These are phyloP conservation scores for Bipolaris victoriae DNA, from an alignment of 2,329 filamentous ascomycete species.

Conservation along the genomic window DNA sequence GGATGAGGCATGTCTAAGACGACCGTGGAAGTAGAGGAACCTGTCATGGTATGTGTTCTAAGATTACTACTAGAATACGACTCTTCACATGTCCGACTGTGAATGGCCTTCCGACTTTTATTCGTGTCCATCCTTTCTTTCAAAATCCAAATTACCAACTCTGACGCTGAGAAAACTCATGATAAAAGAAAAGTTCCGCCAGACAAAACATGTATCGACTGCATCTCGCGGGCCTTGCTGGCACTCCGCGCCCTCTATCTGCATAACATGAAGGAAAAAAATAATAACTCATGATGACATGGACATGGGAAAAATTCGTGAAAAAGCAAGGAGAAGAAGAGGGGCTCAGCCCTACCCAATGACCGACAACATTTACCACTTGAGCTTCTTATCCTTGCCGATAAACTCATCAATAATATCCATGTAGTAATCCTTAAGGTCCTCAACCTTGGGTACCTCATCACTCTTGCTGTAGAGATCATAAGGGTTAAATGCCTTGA, in stretches of 20 bases:
- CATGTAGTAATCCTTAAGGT: constrained; percentile 68
- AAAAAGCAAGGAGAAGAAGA: neutral
- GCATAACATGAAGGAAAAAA: neutral
- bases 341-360: neutral
- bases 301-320: neutral
- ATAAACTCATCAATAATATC: constrained; percentile 72
- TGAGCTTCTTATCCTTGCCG: constrained; percentile 66
- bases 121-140: neutral
- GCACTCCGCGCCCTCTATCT: constrained; percentile 4
- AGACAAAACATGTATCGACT: neutral
- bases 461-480: constrained; percentile 93
- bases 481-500: constrained; percentile 88
- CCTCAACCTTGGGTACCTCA: constrained; percentile 74
- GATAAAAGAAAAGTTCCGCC: neutral
- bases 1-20: neutral
- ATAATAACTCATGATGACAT: neutral
- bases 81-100: neutral
- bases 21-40: neutral
- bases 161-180: neutral
- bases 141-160: neutral
- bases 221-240: neutral
- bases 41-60: neutral
- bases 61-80: neutral
- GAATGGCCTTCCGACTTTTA: neutral
- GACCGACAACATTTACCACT: constrained; percentile 61